Percentiles rank a stretch among this genome's conserved stretches.
Conservation (phyloP, 805 yeast genomes). For the Saccharomycopsis javanensis region DNA sequence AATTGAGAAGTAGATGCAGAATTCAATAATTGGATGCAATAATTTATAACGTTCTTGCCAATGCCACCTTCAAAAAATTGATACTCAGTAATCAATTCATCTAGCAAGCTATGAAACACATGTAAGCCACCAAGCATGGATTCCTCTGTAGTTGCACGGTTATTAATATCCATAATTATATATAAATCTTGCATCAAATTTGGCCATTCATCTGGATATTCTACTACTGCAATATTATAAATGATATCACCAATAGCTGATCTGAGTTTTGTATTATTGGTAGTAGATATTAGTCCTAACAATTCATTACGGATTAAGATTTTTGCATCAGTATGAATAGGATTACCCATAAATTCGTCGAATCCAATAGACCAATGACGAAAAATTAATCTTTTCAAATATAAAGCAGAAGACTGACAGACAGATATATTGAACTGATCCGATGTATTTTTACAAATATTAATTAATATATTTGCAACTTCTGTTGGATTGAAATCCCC, state of each 20-base stretch:
- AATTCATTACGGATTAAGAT: slow-evolving; percentile 39
- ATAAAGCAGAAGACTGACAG: slow-evolving; percentile 57
- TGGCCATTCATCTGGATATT: slow-evolving; percentile 97
- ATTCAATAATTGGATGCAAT: slow-evolving; percentile 33
- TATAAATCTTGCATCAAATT: slow-evolving; percentile 44
- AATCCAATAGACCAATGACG: slow-evolving; percentile 79
- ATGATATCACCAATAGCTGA: slow-evolving; percentile 63
- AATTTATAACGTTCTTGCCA: slow-evolving; percentile 44
- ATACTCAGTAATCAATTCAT: slow-evolving; percentile 76
- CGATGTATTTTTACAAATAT: slow-evolving; percentile 28
- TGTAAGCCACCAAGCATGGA: slow-evolving; percentile 43
- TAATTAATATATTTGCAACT: slow-evolving; percentile 34
- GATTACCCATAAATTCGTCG: slow-evolving; percentile 60
- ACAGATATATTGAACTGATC: slow-evolving; percentile 26
- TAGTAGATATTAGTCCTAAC: slow-evolving; percentile 36
- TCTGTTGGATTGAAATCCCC: slow-evolving; percentile 42
- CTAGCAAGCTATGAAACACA: slow-evolving; percentile 67
- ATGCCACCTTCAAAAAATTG: slow-evolving; percentile 74
- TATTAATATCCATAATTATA: slow-evolving; percentile 28
- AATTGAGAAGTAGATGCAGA: slow-evolving; percentile 10
- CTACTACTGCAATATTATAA: slow-evolving; percentile 78
- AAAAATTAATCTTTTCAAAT: slow-evolving; percentile 59
- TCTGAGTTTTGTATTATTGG: slow-evolving; percentile 49
- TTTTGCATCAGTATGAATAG: slow-evolving; percentile 47
- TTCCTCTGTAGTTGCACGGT: slow-evolving; percentile 22